Evolutionary conservation across 2,329 filamentous ascomycete species (phyloP), one percentile per base, ranked within the genome.

Genomic region (Xylariaceae sp.): DNA sequence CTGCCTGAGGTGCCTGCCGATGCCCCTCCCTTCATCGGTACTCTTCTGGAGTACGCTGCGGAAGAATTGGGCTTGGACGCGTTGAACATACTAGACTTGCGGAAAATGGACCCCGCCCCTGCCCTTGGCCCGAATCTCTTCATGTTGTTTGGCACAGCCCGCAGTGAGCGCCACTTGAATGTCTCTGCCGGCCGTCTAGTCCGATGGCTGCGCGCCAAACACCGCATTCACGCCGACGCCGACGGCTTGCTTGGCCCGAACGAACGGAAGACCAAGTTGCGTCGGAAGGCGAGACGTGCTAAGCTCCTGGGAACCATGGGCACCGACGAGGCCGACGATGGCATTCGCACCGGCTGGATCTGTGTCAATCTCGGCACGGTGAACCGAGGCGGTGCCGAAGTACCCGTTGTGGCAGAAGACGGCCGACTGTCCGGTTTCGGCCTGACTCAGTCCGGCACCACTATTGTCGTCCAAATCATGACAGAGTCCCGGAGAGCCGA

Each of bases 301-400:
- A 88, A 87, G 60, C 69, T 96, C 44, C 68, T 94, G 50, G 88
- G 85, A 11, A 84, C 76, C 43, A 76, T 75, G 32, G 69, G 77
- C 5, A 76, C 77, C 9, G 72, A 73, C 11, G 74, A 74, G 33
- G 67, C 74, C 2, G 89, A 95, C 52, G 87, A 96, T 56, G 90
- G 89, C 2, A 85, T 95, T 36, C 82, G 84, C 9, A 96, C 90
- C 1, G 89, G 88, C 8, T 98, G 92, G 92, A 84, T 98, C 14
- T 98, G 92, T 62, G 85, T 97, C 44, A 94, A 95, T 58, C 75
- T 92, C 8, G 87, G 86, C 4, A 76, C 76, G 12, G 72, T 88
- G 1, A 76, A 83, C 30, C 73, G 75, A 15, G 68, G 71, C n/a
- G 54, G 59, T 12, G 55, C 59, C 7, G 70, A 76, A 45, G 57